Percentiles rank a stretch among this genome's conserved stretches.
Evolutionary conservation across 192 early-diverging fungal genomes (phyloP).

Genomic region (Gaertneriomyces sp.): DNA sequence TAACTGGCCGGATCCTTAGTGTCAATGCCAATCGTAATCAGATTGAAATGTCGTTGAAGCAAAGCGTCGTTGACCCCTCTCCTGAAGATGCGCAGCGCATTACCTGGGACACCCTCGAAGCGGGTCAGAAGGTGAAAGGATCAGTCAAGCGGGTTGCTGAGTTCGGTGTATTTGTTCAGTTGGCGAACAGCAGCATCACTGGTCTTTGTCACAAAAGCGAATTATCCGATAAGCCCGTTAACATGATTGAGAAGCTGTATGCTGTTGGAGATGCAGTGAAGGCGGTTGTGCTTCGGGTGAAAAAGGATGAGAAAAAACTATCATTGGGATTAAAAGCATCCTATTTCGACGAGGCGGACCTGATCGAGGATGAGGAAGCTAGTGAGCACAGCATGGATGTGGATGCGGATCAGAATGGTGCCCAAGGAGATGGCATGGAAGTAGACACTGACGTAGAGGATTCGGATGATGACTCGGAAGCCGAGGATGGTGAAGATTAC

Average conservation of each 20-base stretch:
- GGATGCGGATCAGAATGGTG: slow-evolving; percentile 38
- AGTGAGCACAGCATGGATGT: slow-evolving; percentile 31
- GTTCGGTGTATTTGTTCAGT: slow-evolving; percentile 79
- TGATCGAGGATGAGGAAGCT: slow-evolving; percentile 29
- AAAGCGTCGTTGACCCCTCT: slow-evolving; percentile 42
- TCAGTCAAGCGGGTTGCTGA: slow-evolving; percentile 67
- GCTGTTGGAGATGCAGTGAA: slow-evolving; percentile 79
- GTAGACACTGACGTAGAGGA: slow-evolving; percentile 53
- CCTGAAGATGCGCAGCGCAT: slow-evolving; percentile 31
- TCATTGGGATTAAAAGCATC: slow-evolving; percentile 80
- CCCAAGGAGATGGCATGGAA: slow-evolving; percentile 27
- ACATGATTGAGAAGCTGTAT: slow-evolving; percentile 70
- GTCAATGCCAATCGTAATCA: slow-evolving; percentile 56
- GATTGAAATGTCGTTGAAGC: slow-evolving; percentile 72
- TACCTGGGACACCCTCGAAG: slow-evolving; percentile 50
- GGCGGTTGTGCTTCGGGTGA: slow-evolving; percentile 72
- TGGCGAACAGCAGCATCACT: slow-evolving; percentile 68
- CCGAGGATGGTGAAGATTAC: slow-evolving; percentile 45
- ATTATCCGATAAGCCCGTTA: slow-evolving; percentile 72
- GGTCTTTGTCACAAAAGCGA: slow-evolving; percentile 85
- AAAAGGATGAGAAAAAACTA: slow-evolving; percentile 63
- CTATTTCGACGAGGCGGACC: slow-evolving; percentile 70
- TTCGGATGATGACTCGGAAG: slow-evolving; percentile 30
- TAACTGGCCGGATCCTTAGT: slow-evolving; percentile 66
- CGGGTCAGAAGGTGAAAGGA: slow-evolving; percentile 76